Conservation (phyloP, 441 rosid species). For the Biscutella auriculata region DNA sequence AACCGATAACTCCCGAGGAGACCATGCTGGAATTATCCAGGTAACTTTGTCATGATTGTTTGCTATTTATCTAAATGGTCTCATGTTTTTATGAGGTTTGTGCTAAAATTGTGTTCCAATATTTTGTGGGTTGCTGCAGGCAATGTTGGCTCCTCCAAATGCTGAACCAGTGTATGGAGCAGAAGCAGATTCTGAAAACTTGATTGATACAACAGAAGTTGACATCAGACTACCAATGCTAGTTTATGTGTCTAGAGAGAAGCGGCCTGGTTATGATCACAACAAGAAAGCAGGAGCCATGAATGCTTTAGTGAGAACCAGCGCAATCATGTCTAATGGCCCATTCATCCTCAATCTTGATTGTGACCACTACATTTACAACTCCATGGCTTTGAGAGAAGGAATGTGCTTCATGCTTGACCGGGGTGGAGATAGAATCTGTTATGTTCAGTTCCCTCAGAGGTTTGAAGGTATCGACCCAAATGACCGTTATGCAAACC, state of each 20-base stretch:
- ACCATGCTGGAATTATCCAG: conserved; percentile 73
- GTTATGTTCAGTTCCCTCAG: conserved; percentile 88
- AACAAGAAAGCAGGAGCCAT: conserved; percentile 95
- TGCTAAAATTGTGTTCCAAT: too few relatives aligned
- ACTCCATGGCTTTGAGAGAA: conserved; percentile 59
- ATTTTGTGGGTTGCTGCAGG: too few relatives aligned
- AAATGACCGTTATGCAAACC: conserved; percentile 86
- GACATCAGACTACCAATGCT: conserved; percentile 79
- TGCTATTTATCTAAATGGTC: too few relatives aligned
- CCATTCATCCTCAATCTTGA: conserved; percentile 79
- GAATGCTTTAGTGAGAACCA: conserved; percentile 88
- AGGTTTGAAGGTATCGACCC: conserved; percentile 93
- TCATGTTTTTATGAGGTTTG: too few relatives aligned
- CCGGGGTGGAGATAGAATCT: conserved; percentile 75
- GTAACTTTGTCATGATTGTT: too few relatives aligned
- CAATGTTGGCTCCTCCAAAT: too few relatives aligned
- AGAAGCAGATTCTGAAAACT: too few relatives aligned
- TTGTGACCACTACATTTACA: conserved; percentile 81
- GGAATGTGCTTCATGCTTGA: conserved; percentile 98
- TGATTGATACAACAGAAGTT: too few relatives aligned
- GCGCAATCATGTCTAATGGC: conserved; percentile 74
- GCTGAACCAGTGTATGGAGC: too few relatives aligned
- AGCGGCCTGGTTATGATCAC: conserved; percentile 76
- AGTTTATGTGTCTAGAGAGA: conserved; percentile 73
- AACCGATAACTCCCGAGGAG: conserved; percentile 67